Evolutionary conservation across 805 yeast genomes (phyloP).

Genomic region (Suhomyces tanzawaensis): DNA sequence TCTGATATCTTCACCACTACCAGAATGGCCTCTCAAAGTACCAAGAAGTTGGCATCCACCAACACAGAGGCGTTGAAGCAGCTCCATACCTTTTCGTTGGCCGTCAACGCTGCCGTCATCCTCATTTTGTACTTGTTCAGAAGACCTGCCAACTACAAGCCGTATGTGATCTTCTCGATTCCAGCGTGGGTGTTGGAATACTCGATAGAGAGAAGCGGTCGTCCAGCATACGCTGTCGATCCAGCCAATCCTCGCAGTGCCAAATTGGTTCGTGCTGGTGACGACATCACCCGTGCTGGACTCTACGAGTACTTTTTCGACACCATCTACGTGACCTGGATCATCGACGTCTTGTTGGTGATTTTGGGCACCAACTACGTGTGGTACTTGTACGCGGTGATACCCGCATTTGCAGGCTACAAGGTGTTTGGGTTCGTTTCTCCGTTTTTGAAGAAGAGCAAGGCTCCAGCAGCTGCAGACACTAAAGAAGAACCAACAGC

Average conservation of each 20-base stretch:
- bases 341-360: slow-evolving; percentile 52
- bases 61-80: slow-evolving; percentile 39
- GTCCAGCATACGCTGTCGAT: slow-evolving; percentile 52
- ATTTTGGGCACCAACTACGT: slow-evolving; percentile 55
- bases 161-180: slow-evolving; percentile 34
- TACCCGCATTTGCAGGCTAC: slow-evolving; percentile 53
- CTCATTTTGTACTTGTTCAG: slow-evolving; percentile 23
- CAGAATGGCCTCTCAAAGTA: slow-evolving; percentile 56
- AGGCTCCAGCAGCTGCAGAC: slow-evolving; percentile 3
- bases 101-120: slow-evolving; percentile 41
- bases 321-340: slow-evolving; percentile 61
- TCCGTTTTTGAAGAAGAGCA: slow-evolving; percentile 11
- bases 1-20: no score
- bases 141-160: slow-evolving; percentile 46
- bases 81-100: slow-evolving; percentile 32
- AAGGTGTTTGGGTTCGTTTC: slow-evolving; percentile 41
- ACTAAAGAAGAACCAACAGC: slow-evolving; percentile 1
- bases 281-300: slow-evolving; percentile 60
- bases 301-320: slow-evolving; percentile 74
- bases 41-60: slow-evolving; percentile 49
- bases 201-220: slow-evolving; percentile 55
- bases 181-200: slow-evolving; percentile 47
- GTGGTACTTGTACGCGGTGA: slow-evolving; percentile 53
- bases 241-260: slow-evolving; percentile 20
- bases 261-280: slow-evolving; percentile 53